These are phyloP conservation scores for Sanguinoderma infundibulare DNA, from an alignment of 1,284 basidiomycete genomes.

Conservation along the genomic window DNA sequence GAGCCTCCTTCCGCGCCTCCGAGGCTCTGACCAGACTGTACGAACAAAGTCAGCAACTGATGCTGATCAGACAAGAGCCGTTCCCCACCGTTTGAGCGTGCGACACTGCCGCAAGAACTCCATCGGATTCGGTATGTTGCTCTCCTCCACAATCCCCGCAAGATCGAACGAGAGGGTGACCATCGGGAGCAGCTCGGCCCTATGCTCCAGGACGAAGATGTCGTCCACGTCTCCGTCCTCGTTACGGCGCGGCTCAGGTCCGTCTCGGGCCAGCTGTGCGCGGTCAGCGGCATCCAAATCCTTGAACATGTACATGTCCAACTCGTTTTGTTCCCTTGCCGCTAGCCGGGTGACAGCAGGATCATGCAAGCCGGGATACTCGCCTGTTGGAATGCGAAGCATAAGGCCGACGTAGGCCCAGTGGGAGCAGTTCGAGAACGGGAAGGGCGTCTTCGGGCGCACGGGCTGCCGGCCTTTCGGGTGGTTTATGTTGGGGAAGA, in stretches of 20 bases:
- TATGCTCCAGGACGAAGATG: neutral
- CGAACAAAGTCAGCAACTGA: neutral
- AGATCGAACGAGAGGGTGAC: neutral
- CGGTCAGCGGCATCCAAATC: neutral
- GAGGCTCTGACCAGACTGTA: neutral
- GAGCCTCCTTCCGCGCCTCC: neutral
- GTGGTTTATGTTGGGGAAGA: slow-evolving; percentile 8
- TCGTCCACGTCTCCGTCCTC: neutral
- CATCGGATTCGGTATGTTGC: neutral
- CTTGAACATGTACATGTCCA: neutral
- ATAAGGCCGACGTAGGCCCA: slow-evolving; percentile 6
- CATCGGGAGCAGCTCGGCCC: neutral
- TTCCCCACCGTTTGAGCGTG: neutral
- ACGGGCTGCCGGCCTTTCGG: slow-evolving; percentile 2
- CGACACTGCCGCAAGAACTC: neutral
- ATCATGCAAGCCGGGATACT: neutral
- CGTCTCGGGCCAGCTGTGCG: neutral
- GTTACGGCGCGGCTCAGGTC: neutral
- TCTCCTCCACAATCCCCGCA: neutral
- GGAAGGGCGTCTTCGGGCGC: slow-evolving; percentile 1
- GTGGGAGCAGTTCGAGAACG: slow-evolving; percentile 16
- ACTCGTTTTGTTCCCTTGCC: neutral
- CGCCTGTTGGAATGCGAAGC: neutral
- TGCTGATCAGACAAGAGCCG: neutral
- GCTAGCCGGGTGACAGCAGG: neutral